Evolutionary conservation across 306 rosid species (phyloP).

Genomic region (Mimosa bimucronata): DNA sequence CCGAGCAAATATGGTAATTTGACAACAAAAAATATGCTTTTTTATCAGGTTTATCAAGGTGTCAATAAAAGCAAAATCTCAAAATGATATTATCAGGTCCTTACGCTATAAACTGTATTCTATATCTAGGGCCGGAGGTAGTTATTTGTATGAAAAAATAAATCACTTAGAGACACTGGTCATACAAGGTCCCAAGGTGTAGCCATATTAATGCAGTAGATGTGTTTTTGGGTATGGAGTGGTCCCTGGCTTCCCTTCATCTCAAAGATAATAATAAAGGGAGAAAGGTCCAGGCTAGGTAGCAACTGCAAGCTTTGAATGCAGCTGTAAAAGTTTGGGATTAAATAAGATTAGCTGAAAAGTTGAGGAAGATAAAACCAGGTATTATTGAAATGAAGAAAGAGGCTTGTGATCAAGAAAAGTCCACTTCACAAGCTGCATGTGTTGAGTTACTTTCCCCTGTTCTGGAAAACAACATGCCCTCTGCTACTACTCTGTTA

Average conservation of each 20-base stretch:
- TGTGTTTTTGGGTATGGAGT: not conserved
- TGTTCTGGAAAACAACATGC: conserved; percentile 48
- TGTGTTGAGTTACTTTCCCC: conserved; percentile 42
- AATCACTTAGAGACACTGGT: not conserved
- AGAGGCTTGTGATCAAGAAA: conserved; percentile 36
- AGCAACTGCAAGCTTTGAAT: conserved; percentile 44
- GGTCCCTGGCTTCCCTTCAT: no score
- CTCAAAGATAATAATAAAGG: no score
- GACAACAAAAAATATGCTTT: not conserved
- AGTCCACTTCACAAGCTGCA: conserved; percentile 54
- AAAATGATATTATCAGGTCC: not conserved
- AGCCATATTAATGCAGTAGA: conserved; percentile 15
- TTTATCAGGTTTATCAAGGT: not conserved
- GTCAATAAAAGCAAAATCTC: not conserved
- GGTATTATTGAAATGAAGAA: conserved; percentile 6
- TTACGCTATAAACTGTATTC: no score
- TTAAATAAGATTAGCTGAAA: conserved; percentile 19
- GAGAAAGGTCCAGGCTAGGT: not conserved
- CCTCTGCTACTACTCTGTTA: conserved; percentile 35
- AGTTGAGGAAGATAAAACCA: conserved; percentile 9
- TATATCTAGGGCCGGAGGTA: no score
- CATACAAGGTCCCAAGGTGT: conserved; percentile 6
- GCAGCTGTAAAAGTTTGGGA: conserved; percentile 44
- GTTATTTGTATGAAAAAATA: not conserved
- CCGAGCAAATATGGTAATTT: not conserved